These are phyloP conservation scores for Annulohypoxylon nitens DNA, from an alignment of 495 filamentous ascomycete genomes.

Conservation along the genomic window DNA sequence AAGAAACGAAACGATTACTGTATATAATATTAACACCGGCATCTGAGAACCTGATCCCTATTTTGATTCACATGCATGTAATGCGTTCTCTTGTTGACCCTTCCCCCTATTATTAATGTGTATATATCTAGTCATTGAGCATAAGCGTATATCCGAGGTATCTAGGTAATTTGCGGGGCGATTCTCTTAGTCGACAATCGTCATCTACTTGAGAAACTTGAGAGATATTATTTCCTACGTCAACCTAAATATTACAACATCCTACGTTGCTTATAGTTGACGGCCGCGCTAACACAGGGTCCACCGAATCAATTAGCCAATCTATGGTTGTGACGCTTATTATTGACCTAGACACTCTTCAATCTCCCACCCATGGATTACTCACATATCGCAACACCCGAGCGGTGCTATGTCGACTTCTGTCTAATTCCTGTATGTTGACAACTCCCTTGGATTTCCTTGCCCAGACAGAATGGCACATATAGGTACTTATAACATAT, in stretches of 20 bases:
- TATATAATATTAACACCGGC: conserved; percentile 20
- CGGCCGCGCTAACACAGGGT: too few species aligned
- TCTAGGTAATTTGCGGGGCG: conserved; percentile 19
- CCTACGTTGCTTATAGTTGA: background rate
- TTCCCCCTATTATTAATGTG: background rate
- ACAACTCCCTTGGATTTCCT: background rate
- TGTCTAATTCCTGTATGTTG: conserved; percentile 78
- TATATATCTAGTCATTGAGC: background rate
- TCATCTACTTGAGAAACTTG: too few species aligned
- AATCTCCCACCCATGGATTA: conserved; percentile 52
- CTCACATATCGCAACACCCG: conserved; percentile 69
- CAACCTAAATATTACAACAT: background rate
- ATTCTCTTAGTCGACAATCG: conserved; percentile 2
- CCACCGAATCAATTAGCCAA: background rate
- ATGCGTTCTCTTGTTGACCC: background rate
- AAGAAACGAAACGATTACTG: conserved; percentile 4
- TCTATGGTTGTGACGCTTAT: background rate
- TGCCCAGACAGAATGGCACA: background rate
- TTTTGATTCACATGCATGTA: background rate
- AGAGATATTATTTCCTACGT: too few species aligned
- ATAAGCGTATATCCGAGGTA: background rate
- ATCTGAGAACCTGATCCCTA: conserved; percentile 15
- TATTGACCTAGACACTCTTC: background rate
- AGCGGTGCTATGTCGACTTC: conserved; percentile 80
- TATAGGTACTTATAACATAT: background rate